A percentile compares a stretch with the other conserved stretches of the same genome.
Evolutionary conservation across 2,329 filamentous ascomycete species (phyloP).

Genomic region (Curvularia lunata): DNA sequence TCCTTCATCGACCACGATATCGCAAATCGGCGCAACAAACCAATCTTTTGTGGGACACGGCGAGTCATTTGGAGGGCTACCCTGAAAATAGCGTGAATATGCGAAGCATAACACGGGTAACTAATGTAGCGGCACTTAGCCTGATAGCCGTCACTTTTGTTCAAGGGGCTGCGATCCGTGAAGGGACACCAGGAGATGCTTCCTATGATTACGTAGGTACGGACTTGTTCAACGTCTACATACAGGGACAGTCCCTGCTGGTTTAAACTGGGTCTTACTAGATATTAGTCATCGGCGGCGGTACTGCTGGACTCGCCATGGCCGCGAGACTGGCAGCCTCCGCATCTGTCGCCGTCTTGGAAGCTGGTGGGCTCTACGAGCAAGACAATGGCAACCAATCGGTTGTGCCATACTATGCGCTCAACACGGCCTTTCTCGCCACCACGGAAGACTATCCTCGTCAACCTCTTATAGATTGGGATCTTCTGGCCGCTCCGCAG

Average conservation of each 20-base stretch:
- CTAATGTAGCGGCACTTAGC: neutral
- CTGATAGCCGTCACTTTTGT: neutral
- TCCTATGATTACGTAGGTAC: conserved; percentile 9
- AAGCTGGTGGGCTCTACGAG: conserved; percentile 37
- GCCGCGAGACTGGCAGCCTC: conserved; percentile 29
- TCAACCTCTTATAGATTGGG: conserved; percentile 39
- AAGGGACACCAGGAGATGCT: conserved; percentile 2
- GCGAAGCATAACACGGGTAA: neutral
- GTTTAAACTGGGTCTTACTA: conserved; percentile 34
- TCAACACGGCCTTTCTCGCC: conserved; percentile 26
- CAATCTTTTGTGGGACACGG: neutral
- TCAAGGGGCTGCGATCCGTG: neutral
- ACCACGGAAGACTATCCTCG: conserved; percentile 25
- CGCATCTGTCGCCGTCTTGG: conserved; percentile 37
- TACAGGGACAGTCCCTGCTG: neutral
- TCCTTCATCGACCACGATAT: neutral
- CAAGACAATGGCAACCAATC: conserved; percentile 37
- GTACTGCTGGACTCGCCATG: conserved; percentile 36
- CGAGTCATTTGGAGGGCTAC: neutral
- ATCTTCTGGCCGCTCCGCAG: conserved; percentile 32
- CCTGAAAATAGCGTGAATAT: neutral
- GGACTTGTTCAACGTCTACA: neutral
- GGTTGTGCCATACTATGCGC: conserved; percentile 31
- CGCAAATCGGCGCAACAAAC: neutral
- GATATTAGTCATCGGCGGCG: conserved; percentile 37